Percentiles rank a stretch among this genome's conserved stretches.
phyloP scores from a whole-genome alignment of 306 rosid species.

The Mucuna pruriens region DNA sequence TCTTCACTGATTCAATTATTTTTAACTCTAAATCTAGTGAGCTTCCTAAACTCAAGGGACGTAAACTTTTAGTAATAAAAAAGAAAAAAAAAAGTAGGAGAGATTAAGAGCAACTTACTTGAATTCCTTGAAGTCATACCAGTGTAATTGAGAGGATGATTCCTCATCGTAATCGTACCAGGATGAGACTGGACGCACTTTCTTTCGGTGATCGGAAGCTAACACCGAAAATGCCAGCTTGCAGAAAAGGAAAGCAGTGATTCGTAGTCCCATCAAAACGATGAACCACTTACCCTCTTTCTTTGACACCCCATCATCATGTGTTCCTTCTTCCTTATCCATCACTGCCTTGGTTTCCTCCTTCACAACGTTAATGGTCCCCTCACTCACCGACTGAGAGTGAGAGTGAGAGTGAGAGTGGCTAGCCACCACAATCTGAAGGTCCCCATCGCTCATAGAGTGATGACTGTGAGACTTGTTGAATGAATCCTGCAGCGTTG shows the following conservation, averaged over 20 bases:
- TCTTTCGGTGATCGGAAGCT: slow-evolving; percentile 58
- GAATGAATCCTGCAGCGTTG: not conserved
- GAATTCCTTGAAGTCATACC: slow-evolving; percentile 52
- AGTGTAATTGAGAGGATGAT: not conserved
- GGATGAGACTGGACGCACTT: not conserved
- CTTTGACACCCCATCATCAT: slow-evolving; percentile 38
- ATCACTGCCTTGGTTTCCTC: not conserved
- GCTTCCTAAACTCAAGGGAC: too few relatives aligned
- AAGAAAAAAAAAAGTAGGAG: too few relatives aligned
- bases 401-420: slow-evolving; percentile 6
- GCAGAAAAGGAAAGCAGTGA: slow-evolving; percentile 59
- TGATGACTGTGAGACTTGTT: slow-evolving; percentile 34
- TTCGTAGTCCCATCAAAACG: slow-evolving; percentile 57
- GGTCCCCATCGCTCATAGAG: slow-evolving; percentile 41
- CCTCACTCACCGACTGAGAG: not conserved
- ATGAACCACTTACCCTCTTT: slow-evolving; percentile 48
- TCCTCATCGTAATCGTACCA: not conserved
- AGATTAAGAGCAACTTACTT: slow-evolving; percentile 48
- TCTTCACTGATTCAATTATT: too few relatives aligned
- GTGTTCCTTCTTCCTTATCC: slow-evolving; percentile 22
- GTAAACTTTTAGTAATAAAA: too few relatives aligned
- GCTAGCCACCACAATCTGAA: not conserved
- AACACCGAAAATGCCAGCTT: slow-evolving; percentile 65
- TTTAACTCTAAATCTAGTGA: too few relatives aligned
- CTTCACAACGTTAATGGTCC: not conserved